Evolutionary conservation across 2,329 filamentous ascomycete genomes (phyloP).

Genomic region (Sporothrix luriei): DNA sequence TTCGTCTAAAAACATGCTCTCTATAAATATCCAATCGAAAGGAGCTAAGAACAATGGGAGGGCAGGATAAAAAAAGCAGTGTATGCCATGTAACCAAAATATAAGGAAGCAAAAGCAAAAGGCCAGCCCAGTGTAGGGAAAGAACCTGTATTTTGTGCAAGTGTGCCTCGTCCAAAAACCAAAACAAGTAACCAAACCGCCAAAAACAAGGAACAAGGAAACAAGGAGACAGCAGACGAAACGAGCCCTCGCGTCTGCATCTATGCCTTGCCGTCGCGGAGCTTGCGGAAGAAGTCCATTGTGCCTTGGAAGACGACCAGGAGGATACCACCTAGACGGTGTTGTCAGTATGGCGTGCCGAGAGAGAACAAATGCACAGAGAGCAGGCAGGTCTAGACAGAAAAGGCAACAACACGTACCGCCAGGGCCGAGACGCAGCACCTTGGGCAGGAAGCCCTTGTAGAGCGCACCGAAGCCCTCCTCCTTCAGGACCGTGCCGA

Average conservation of each 20-base stretch:
- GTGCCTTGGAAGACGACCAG: conserved; percentile 85
- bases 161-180: background rate
- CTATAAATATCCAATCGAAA: conserved; percentile 19
- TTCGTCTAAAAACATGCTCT: conserved; percentile 22
- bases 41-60: background rate
- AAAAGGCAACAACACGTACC: conserved; percentile 43
- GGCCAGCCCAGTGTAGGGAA: background rate
- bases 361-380: background rate
- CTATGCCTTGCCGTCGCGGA: conserved; percentile 41
- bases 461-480: conserved; percentile 91
- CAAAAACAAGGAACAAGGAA: conserved; percentile 1
- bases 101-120: background rate
- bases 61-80: background rate
- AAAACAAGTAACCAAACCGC: background rate
- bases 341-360: conserved; percentile 34
- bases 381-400: conserved; percentile 39
- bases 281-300: conserved; percentile 88
- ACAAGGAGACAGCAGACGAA: background rate
- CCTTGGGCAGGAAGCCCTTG: conserved; percentile 98
- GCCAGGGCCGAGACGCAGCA: conserved; percentile 72
- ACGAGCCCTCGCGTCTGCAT: background rate
- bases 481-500: conserved; percentile 85
- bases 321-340: conserved; percentile 63
- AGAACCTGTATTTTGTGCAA: background rate
- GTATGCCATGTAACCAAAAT: conserved; percentile 11